Base-by-base conservation (phyloP, 75 land plant genomes). In the Larix kaempferi region DNA sequence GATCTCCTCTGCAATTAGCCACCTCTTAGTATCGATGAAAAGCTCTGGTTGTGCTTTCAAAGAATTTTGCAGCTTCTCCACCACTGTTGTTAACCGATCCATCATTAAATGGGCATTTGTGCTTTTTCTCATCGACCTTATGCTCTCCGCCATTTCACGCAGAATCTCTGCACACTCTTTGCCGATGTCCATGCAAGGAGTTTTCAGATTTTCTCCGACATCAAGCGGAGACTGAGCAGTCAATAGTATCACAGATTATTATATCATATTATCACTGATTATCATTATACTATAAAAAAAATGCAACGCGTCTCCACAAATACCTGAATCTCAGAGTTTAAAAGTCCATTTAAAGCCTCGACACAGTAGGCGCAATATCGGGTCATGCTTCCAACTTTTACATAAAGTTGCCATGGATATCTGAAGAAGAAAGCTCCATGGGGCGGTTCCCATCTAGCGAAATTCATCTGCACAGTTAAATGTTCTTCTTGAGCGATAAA, bases 401-500 rank as follows among this genome's bases (percentile, higher is more conserved):
- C 76, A 63, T 88, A 90, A 8, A 88, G 86, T 39, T 81, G 58
- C 89, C 92, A 88, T 21, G 92, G 92, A 66, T 88, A 86, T 1
- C 83, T 76, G 77, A 81, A 86, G 14, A 52, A 49, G 77, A 85
- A 88, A 3, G 25, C 19, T 5, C 90, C 88, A 74, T 6, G 49
- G 6, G 8, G 49, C 6, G 49, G 49, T 8, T 44, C 8, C 49
- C 49, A 44, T 1, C 6, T 75, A 67, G 49, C 7, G 8, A 44
- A 44, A 6, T 8, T 44, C 8, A 6, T 1, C 49, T 44, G 0
- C 8, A 8, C 6, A 73, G 25, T 44, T 44, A 6, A 6, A 7
- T 44, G 8, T 6, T 6, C 8, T 44, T 44, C 8, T 6, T 44
- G 8, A 8, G 1, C 6, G 8, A 8, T 44, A 44, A 44, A 44